Conservation (phyloP, 169 alveolate genomes). For the Eimeria acervulina region DNA sequence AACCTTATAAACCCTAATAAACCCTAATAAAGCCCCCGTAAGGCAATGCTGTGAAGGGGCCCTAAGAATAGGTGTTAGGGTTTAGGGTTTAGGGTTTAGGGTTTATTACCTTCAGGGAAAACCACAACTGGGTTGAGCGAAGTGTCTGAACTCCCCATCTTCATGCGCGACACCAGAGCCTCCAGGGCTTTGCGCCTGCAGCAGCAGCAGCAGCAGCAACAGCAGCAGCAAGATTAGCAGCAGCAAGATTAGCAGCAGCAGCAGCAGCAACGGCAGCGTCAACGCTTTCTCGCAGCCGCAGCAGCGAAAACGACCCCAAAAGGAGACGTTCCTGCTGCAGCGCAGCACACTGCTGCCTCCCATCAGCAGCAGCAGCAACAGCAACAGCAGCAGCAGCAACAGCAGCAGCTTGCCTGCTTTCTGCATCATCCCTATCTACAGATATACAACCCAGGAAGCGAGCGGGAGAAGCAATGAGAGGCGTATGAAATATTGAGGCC, state of each 20-base stretch:
- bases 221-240: no score
- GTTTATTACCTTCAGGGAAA: no score
- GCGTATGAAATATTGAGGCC: background rate
- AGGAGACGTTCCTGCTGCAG: background rate
- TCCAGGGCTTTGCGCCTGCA: conserved; percentile 44
- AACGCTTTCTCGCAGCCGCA: background rate
- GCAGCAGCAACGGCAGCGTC: background rate
- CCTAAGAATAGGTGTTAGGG: background rate
- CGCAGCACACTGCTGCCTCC: background rate
- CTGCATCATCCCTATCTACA: conserved; percentile 53
- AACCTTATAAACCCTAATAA: background rate
- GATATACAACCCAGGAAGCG: conserved; percentile 34
- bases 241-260: no score
- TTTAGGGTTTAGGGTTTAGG: background rate
- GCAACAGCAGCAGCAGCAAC: conserved; percentile 42
- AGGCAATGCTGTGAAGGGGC: background rate
- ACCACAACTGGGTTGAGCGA: conserved; percentile 27
- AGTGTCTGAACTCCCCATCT: background rate
- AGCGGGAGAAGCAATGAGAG: conserved; percentile 50
- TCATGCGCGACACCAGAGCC: background rate
- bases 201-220: conserved; percentile 37
- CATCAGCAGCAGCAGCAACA: background rate
- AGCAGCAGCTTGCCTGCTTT: no score
- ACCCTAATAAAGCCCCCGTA: background rate
- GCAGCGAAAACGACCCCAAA: background rate